Evolutionary conservation across 108 stramenopile species (phyloP), one percentile per base, ranked within the genome.

Genomic region (Thalassiosira profunda): DNA sequence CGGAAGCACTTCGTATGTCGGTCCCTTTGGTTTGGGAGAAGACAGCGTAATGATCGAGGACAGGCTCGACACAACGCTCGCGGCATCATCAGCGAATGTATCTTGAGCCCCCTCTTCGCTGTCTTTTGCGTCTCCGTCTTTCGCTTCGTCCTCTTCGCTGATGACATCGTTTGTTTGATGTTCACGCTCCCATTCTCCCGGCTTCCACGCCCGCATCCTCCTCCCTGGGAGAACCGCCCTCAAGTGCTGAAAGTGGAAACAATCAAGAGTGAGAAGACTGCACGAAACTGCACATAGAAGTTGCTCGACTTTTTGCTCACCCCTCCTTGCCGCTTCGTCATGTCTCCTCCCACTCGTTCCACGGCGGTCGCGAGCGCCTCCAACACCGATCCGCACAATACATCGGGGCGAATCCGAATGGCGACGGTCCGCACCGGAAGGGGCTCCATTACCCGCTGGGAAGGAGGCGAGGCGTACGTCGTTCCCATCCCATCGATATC

Each of bases 341-440:
- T 79, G 23, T 62, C 59, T 20, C 83, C 74, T 30, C 80, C 80
- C 9, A 72, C 18, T 25, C 48, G 66, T 47, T 72, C 70, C 7
- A 84, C 74, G 10, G 66, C 33, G 20, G 55, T 67, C 25, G 79
- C 51, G 3, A 81, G 29, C 9, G 80, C 70, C 37, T 76, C 80
- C 80, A 81, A 78, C 1, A 78, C 76, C 17, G 76, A 47, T 38
- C 80, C 83, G 40, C 88, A 90, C 47, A 96, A 70, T n/a, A 96
- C 89, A 83, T 96, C 95, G 9, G 89, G 90, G 14, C 95, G 87
- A 34, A 96, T 83, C 2, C 90, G 82, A 55, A 92, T 84, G 5
- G 88, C 60, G 31, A 91, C 69, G 5, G 88, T 91, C 34, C 94
- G 73, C 7, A 92, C 81, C 0, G 94, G 93, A 21, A 60, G 54